Percentiles rank a stretch among this genome's conserved stretches.
Conservation (phyloP, 2,329 filamentous ascomycete species). For the Dactylellina haptotyla region DNA sequence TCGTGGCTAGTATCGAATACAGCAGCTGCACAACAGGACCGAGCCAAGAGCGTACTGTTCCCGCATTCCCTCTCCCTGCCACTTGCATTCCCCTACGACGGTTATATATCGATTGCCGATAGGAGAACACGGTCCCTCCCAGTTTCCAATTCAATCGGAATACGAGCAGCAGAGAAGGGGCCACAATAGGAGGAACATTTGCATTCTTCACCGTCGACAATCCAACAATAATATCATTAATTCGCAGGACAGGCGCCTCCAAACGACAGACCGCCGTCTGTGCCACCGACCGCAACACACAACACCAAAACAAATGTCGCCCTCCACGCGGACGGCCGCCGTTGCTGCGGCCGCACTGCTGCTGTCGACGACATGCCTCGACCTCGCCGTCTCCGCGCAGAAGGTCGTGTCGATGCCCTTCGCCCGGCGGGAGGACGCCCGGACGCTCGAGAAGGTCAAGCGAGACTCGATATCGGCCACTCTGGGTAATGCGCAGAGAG, state of each 20-base stretch:
- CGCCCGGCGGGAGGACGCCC: slow-evolving; percentile 44
- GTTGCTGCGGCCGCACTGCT: slow-evolving; percentile 27
- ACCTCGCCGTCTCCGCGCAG: neutral
- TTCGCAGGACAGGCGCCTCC: slow-evolving; percentile 5
- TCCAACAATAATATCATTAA: too few relatives aligned
- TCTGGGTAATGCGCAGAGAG: slow-evolving; percentile 46
- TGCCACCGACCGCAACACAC: neutral
- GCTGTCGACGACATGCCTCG: slow-evolving; percentile 34
- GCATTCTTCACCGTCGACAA: too few relatives aligned
- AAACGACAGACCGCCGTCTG: neutral
- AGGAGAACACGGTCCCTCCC: neutral
- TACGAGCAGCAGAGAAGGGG: neutral
- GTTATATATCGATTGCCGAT: slow-evolving; percentile 40
- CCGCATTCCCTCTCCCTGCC: slow-evolving; percentile 22
- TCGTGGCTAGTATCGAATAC: slow-evolving; percentile 20
- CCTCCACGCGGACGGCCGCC: slow-evolving; percentile 20
- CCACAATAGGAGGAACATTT: neutral
- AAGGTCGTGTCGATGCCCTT: slow-evolving; percentile 49
- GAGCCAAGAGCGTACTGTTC: neutral
- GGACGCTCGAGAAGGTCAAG: slow-evolving; percentile 34
- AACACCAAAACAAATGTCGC: slow-evolving; percentile 11
- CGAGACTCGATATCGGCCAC: slow-evolving; percentile 30
- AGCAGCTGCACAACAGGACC: slow-evolving; percentile 13
- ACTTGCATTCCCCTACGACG: slow-evolving; percentile 27
- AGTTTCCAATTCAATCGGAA: neutral